These are phyloP conservation scores for Cochlearia excelsa DNA, from an alignment of 345 rosid genomes.

Conservation along the genomic window DNA sequence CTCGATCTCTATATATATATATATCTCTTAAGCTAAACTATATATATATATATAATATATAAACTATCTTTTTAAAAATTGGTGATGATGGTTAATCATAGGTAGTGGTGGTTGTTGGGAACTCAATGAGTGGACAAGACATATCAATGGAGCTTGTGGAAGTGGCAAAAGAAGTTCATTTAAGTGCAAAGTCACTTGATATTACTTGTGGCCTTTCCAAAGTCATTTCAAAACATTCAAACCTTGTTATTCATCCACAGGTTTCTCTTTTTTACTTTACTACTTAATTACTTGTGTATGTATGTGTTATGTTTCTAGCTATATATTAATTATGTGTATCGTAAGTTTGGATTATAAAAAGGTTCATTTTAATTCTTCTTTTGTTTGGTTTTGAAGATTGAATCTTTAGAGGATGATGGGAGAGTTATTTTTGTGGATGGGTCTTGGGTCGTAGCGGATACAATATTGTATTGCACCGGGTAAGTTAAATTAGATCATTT, in stretches of 20 bases:
- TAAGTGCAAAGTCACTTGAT: conserved; percentile 60
- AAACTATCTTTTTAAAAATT: no score
- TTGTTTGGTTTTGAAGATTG: conserved; percentile 45
- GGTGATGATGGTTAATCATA: conserved; percentile 13
- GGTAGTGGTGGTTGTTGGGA: conserved; percentile 85
- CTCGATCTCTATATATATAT: no score
- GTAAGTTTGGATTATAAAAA: no score
- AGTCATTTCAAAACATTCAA: conserved; percentile 61
- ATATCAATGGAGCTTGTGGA: conserved; percentile 82
- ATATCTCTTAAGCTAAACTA: no score
- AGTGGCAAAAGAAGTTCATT: conserved; percentile 72
- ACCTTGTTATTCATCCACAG: conserved; percentile 62
- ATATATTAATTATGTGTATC: no score
- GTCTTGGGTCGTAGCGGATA: conserved; percentile 56
- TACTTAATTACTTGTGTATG: no score
- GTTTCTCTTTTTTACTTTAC: conserved; percentile 30
- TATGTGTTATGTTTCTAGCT: not conserved
- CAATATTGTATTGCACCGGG: conserved; percentile 92
- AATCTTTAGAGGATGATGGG: conserved; percentile 65
- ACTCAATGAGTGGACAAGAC: conserved; percentile 83
- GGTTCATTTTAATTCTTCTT: no score
- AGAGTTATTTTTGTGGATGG: conserved; percentile 60
- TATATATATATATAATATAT: no score
- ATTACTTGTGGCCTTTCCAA: conserved; percentile 64
- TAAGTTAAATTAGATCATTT: no score